phyloP scores from a whole-genome alignment of 805 yeast species.

The Starmerella geochares region DNA sequence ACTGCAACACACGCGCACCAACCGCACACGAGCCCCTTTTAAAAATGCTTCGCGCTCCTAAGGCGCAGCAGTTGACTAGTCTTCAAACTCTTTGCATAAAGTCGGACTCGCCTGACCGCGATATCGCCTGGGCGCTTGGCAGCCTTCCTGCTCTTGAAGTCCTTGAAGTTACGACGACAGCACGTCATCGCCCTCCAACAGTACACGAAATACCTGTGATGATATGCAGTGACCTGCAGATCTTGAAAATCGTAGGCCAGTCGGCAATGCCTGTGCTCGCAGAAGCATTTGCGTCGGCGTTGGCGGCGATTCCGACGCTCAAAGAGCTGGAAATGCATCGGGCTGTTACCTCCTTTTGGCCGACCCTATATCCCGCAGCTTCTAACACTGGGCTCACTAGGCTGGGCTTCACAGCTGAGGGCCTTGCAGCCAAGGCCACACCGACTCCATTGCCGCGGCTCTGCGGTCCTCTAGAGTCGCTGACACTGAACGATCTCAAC shows the following conservation, averaged over 20 bases:
- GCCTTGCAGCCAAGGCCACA: not conserved
- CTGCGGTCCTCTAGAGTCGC: constrained; percentile 4
- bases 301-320: constrained; percentile 10
- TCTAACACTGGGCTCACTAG: constrained; percentile 11
- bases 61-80: not conserved
- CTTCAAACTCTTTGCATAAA: constrained; percentile 13
- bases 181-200: not conserved
- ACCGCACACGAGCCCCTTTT: constrained; percentile 3
- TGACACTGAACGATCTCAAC: constrained; percentile 20
- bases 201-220: not conserved
- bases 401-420: constrained; percentile 23
- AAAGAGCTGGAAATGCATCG: constrained; percentile 18
- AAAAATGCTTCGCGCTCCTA: constrained; percentile 8
- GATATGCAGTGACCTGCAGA: constrained; percentile 1
- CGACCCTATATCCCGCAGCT: constrained; percentile 10
- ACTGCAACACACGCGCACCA: constrained; percentile 8
- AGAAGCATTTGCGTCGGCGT: constrained; percentile 3
- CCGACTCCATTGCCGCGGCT: constrained; percentile 16
- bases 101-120: constrained; percentile 16
- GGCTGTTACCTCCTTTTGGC: constrained; percentile 14
- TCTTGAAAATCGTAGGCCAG: constrained; percentile 11
- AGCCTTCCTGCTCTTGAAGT: constrained; percentile 13
- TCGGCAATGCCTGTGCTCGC: constrained; percentile 6
- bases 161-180: constrained; percentile 13
- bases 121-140: constrained; percentile 18